A percentile compares a stretch with the other conserved stretches of the same genome.
Conservation (phyloP, 495 filamentous ascomycete species). For the Penicillium cataractarum region DNA sequence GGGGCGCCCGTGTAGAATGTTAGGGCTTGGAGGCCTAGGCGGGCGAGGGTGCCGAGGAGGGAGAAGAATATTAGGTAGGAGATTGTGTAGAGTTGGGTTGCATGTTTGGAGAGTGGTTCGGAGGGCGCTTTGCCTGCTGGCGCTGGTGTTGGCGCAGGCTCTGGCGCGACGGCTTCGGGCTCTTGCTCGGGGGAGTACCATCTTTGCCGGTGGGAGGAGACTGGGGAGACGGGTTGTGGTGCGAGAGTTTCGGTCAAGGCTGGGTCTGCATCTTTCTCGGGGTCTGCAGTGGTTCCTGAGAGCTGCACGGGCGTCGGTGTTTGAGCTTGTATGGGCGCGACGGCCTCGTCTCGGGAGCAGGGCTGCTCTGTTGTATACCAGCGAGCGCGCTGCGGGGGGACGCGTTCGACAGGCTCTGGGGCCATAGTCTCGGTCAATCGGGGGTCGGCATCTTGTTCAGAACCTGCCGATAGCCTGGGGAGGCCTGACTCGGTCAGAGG, state of each 20-base stretch:
- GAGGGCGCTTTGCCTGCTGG: slow-evolving; percentile 7
- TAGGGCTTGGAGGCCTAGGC: slow-evolving; percentile 80
- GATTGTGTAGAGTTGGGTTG: slow-evolving; percentile 75
- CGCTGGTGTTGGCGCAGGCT: slow-evolving; percentile 3
- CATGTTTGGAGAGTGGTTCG: slow-evolving; percentile 50
- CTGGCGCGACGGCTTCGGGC: background rate
- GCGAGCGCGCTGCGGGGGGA: background rate
- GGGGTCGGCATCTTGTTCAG: background rate
- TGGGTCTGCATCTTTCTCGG: slow-evolving; percentile 12
- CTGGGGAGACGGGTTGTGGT: slow-evolving; percentile 18
- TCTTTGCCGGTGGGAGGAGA: slow-evolving; percentile 17
- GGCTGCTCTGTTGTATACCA: background rate
- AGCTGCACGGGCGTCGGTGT: background rate
- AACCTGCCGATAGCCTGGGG: background rate
- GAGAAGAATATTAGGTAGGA: slow-evolving; percentile 87
- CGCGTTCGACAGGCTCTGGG: background rate
- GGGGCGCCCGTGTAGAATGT: slow-evolving; percentile 82
- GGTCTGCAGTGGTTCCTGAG: background rate
- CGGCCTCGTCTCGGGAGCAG: background rate
- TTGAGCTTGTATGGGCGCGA: background rate
- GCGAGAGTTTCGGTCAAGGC: slow-evolving; percentile 21
- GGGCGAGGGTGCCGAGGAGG: slow-evolving; percentile 81
- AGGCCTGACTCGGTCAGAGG: background rate
- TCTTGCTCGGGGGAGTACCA: slow-evolving; percentile 16
- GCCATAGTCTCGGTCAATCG: background rate